phyloP scores from a whole-genome alignment of 2,329 filamentous ascomycete genomes.

The Magnaporthiopsis rhizophila region DNA sequence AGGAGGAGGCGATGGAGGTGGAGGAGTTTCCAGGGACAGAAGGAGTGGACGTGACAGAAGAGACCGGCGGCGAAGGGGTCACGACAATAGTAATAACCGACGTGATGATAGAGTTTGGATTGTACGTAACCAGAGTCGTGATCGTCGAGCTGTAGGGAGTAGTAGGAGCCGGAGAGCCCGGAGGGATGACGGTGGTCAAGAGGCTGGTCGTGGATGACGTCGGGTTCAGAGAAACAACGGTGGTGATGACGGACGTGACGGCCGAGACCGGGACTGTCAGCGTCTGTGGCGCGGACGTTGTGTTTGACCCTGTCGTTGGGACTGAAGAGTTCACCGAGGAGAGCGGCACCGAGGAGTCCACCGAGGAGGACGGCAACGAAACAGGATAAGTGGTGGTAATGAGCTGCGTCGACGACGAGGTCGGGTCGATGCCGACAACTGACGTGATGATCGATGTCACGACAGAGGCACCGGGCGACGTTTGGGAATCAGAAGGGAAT shows the following conservation, averaged over 20 bases:
- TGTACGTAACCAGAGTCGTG: slow-evolving; percentile 1
- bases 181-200: neutral
- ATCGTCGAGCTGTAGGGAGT: neutral
- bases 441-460: neutral
- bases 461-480: neutral
- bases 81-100: slow-evolving; percentile 1
- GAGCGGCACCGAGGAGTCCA: neutral
- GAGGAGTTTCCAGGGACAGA: neutral
- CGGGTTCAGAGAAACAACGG: neutral
- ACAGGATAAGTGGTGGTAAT: neutral
- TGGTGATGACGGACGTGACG: neutral
- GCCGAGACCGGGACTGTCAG: neutral
- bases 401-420: neutral
- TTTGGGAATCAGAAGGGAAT: neutral
- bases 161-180: neutral
- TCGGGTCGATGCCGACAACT: neutral
- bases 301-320: neutral
- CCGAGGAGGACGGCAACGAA: neutral
- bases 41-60: neutral
- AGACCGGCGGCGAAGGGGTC: neutral
- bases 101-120: slow-evolving; percentile 6
- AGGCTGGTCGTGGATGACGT: neutral
- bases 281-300: neutral
- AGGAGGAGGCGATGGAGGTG: neutral
- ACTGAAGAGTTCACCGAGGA: neutral